Percentiles rank a stretch among this genome's conserved stretches.
Conservation (phyloP, 352 stramenopile genomes). For the Phytophthora fragariaefolia region DNA sequence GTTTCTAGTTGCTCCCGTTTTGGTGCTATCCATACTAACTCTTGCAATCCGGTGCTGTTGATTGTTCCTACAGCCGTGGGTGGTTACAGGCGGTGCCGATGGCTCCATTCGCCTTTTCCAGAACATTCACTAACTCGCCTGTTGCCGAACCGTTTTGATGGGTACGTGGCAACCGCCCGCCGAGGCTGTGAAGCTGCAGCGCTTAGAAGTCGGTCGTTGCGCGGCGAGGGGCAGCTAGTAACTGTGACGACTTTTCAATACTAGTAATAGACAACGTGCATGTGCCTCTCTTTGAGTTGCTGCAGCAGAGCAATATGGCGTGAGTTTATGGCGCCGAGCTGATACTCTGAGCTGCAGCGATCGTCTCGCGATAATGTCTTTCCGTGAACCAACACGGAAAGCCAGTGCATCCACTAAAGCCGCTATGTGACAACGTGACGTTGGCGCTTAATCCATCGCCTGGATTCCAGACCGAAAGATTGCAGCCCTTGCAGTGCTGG, state of each 20-base stretch:
- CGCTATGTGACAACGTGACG: neutral
- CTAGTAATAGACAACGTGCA: slow-evolving; percentile 44
- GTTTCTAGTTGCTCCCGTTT: slow-evolving; percentile 18
- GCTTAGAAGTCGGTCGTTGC: too few relatives aligned
- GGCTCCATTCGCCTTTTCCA: slow-evolving; percentile 96
- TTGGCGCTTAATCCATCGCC: neutral
- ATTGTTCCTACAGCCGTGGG: slow-evolving; percentile 71
- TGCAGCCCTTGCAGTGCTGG: neutral
- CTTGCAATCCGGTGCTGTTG: neutral
- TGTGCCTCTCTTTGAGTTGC: slow-evolving; percentile 2
- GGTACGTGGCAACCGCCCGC: slow-evolving; percentile 13
- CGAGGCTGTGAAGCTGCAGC: neutral
- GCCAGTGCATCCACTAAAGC: neutral
- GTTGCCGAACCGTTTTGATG: slow-evolving; percentile 12
- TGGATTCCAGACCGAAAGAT: neutral
- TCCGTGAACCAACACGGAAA: neutral
- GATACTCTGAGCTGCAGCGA: neutral
- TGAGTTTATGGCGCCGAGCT: slow-evolving; percentile 8
- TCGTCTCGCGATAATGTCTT: neutral
- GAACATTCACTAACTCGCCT: slow-evolving; percentile 91
- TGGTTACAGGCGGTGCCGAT: slow-evolving; percentile 95
- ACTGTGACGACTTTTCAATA: slow-evolving; percentile 26
- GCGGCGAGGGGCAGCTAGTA: neutral
- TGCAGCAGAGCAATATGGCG: neutral
- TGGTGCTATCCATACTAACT: neutral